Evolutionary conservation across 1,284 basidiomycete species (phyloP), one percentile per base, ranked within the genome.

Genomic region (Cryptococcus sp.): DNA sequence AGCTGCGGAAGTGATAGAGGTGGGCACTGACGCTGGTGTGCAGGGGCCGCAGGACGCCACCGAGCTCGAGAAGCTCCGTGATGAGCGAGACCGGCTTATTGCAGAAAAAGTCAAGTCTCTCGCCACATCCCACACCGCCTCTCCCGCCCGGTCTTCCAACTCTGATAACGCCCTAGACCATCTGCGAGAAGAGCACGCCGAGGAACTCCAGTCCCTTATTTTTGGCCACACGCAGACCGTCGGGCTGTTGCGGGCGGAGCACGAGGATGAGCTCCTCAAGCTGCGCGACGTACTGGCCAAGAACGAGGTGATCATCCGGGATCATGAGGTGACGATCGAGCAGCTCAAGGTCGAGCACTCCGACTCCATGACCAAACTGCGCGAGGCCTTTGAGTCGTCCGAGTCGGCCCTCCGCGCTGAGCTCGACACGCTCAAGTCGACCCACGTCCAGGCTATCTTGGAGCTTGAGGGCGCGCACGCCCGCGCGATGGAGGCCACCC

Each of bases 141-240:
- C 56, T 24, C 48, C 56, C 11, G 42, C 9, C 3, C 24, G 40
- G 33, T 42, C 21, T 33, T 2, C 42, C 48, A n/a, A 36, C 35
- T 50, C 50, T 18, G 35, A 48, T 11, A 33, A 35, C 15, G 52
- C 46, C 6, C 50, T 64, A 20, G 61, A 65, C 21, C 46, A 47
- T 21, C 52, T 66, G 9, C 61, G 57, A 13, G 61, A 67, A 40
- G 66, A 71, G 44, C 68, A 71, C 55, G 62, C 65, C n/a, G 65
- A 68, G 35, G 66, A 66, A 21, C 54, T 67, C 16, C 64, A 61
- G 50, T 20, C 51, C 23, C 48, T 61, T 15, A 61, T 63, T 37
- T 53, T 59, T 20, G 53, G 47, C 7, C 61, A 64, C 13, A 53
- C 58, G 7, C 46, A 52, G 43, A 52, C 56, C 15, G 50, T 71